A percentile compares a stretch with the other conserved stretches of the same genome.
phyloP scores from a whole-genome alignment of 768 basidiomycete genomes.

The Serendipita sp. region DNA sequence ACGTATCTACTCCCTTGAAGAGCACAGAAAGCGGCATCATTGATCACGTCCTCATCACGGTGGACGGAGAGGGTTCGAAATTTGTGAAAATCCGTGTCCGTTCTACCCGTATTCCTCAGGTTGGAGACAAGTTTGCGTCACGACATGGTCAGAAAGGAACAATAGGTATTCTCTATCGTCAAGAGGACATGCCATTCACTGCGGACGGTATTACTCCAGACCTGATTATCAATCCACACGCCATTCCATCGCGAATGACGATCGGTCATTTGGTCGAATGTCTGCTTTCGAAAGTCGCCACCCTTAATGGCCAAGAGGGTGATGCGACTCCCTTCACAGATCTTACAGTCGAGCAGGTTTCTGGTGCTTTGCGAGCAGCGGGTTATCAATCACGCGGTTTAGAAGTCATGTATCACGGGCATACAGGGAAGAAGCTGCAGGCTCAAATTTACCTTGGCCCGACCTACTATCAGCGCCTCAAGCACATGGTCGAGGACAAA shows the following conservation, averaged over 20 bases:
- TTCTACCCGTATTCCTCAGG: slow-evolving; percentile 92
- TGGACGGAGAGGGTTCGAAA: slow-evolving; percentile 89
- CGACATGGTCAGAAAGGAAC: slow-evolving; percentile 99
- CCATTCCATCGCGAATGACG: slow-evolving; percentile 99
- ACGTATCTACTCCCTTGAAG: slow-evolving; percentile 95
- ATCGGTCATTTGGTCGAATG: slow-evolving; percentile 99
- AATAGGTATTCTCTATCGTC: slow-evolving; percentile 97
- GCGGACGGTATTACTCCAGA: slow-evolving; percentile 94
- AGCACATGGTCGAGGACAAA: slow-evolving; percentile 99
- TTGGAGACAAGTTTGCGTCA: slow-evolving; percentile 98
- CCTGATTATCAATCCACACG: slow-evolving; percentile 97
- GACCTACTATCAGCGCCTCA: slow-evolving; percentile 96
- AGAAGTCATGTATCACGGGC: slow-evolving; percentile 98
- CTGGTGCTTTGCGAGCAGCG: slow-evolving; percentile 68
- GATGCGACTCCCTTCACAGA: slow-evolving; percentile 99
- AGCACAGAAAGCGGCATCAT: slow-evolving; percentile 96
- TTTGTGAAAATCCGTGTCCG: slow-evolving; percentile 97
- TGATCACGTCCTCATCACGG: slow-evolving; percentile 93
- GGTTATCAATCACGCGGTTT: slow-evolving; percentile 96
- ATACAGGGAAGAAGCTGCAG: slow-evolving; percentile 94
- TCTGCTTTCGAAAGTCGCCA: slow-evolving; percentile 89
- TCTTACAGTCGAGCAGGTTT: slow-evolving; percentile 95
- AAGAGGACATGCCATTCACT: slow-evolving; percentile 98
- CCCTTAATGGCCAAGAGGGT: slow-evolving; percentile 90
- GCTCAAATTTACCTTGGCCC: slow-evolving; percentile 98